Conservation (phyloP, 768 basidiomycete genomes). For the Suillus americanus region DNA sequence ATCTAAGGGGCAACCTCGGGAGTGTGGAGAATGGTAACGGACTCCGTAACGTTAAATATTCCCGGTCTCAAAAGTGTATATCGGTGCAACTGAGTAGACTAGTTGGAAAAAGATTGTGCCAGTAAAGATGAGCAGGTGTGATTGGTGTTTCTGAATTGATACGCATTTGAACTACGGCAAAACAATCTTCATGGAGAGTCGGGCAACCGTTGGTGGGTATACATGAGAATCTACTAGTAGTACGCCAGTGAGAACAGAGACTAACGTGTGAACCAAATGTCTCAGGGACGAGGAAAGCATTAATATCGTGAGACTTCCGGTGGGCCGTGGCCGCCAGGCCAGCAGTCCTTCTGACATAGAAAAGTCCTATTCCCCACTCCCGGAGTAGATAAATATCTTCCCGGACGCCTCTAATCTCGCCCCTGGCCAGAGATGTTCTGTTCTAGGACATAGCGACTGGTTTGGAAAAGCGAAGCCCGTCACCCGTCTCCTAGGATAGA, state of each 20-base stretch:
- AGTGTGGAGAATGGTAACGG: neutral
- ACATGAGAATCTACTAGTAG: neutral
- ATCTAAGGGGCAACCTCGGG: neutral
- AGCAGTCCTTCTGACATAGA: no score
- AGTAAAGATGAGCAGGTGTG: neutral
- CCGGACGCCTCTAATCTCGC: no score
- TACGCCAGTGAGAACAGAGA: neutral
- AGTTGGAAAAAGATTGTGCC: neutral
- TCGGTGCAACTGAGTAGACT: neutral
- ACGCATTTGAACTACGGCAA: neutral
- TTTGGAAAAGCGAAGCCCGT: no score
- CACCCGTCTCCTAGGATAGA: no score
- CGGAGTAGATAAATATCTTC: no score
- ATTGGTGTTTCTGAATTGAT: neutral
- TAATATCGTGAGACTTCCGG: no score
- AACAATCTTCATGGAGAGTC: neutral
- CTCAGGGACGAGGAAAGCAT: no score
- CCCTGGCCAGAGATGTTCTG: no score
- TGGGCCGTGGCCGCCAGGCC: no score
- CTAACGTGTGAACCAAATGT: neutral
- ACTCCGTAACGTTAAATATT: neutral
- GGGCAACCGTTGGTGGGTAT: neutral
- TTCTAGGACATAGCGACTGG: no score
- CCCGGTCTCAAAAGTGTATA: neutral
- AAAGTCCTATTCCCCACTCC: no score